Evolutionary conservation across 1,284 basidiomycete species (phyloP), one percentile per base, ranked within the genome.

Genomic region (Xerocomus amazonicus): DNA sequence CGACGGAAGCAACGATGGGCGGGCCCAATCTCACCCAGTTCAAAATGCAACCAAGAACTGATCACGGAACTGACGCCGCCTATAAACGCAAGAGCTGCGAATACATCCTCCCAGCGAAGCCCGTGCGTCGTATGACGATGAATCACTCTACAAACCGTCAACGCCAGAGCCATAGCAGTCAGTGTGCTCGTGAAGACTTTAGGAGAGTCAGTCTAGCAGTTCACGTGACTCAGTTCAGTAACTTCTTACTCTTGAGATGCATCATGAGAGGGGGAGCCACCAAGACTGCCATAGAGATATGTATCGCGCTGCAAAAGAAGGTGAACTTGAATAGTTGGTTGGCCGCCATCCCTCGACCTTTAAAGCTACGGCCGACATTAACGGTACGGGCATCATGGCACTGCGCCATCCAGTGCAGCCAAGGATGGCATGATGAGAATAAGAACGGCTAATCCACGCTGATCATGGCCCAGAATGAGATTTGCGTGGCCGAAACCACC

Each of bases 21-120:
- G 4, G n/a, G n/a, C n/a, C n/a, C 8, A 26, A 17, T 2, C 57
- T 40, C 33, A 62, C 59, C 34, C 7, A 45, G 39, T 31, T 48
- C 27, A 13, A 45, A 29, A 10, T 42, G 42, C n/a, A 39, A 31
- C 62, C 62, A 63, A 19, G 45, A 36, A 12, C 42, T 37, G 34
- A 51, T 43, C 14, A 58, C 13, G 16, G 23, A 52, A 13, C 52
- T 28, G 19, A 56, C 26, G 13, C 59, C 36, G 5, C 51, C 43
- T 9, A 47, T 19, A 23, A 43, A 28, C 23, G 50, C 63, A 14
- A 59, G 29, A 3, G 43, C 14, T n/a, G 46, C 54, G 12, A 42
- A 55, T 40, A 27, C 48, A 45, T 61, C 63, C 29, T 64, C 63
- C 48, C 57, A 51, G 55, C 57, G 44, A 19, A 66, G 42, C 9